Conservation (phyloP, 148 eudicot species). For the Simmondsia chinensis region DNA sequence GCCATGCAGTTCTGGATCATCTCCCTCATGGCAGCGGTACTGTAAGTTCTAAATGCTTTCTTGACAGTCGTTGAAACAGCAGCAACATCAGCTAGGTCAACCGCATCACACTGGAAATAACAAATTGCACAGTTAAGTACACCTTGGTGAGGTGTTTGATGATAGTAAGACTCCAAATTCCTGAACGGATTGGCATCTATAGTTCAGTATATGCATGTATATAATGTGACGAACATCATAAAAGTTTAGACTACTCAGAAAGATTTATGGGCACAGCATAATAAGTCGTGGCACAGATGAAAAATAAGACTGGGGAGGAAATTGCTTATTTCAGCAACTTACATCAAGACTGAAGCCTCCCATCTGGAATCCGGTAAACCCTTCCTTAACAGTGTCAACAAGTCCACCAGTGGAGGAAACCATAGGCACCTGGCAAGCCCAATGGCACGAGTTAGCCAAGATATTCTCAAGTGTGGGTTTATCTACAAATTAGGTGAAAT, state of each 20-base stretch:
- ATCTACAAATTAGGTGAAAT: too few species aligned
- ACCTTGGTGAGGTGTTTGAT: not conserved
- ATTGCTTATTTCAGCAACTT: constrained; percentile 1
- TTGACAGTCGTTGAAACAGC: constrained; percentile 55
- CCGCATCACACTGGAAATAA: constrained; percentile 49
- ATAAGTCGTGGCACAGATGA: too few species aligned
- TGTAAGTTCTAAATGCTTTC: constrained; percentile 54
- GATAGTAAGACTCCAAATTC: too few species aligned
- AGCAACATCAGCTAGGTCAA: constrained; percentile 70
- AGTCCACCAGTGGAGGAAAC: constrained; percentile 95
- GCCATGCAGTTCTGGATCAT: constrained; percentile 89
- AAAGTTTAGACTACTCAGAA: not conserved
- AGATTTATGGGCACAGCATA: too few species aligned
- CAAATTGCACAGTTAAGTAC: not conserved
- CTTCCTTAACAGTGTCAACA: constrained; percentile 89
- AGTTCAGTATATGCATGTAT: too few species aligned
- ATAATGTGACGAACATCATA: too few species aligned
- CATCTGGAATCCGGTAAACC: constrained; percentile 89
- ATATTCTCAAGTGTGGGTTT: too few species aligned
- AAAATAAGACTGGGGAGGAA: too few species aligned
- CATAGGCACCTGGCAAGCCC: constrained; percentile 63
- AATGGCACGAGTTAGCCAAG: too few species aligned
- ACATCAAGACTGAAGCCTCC: constrained; percentile 85
- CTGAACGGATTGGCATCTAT: too few species aligned
- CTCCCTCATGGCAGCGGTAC: constrained; percentile 51